Evolutionary conservation across 2,329 filamentous ascomycete genomes (phyloP), one percentile per base, ranked within the genome.

Genomic region (Teratosphaeria destructans): DNA sequence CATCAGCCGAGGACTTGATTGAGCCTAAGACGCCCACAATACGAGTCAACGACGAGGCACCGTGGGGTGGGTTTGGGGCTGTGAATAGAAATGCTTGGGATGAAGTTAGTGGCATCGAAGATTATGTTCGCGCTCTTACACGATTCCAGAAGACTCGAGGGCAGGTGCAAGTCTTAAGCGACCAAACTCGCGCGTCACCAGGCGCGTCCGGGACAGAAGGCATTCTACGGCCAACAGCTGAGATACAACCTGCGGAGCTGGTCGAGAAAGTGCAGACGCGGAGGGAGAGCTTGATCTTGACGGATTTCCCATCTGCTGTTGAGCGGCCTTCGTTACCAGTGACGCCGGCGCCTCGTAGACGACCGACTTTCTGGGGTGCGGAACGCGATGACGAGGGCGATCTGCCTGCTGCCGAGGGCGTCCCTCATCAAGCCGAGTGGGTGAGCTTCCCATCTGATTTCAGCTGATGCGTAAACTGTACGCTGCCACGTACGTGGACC

Each of bases 321-420:
- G 92, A 96, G 71, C 83, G 91, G 55, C 91, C 91, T 56, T 95
- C 90, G 72, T 80, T 96, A 60, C 91, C 93, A 5, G 92, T 96
- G 39, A 96, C 92, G 10, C 92, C 92, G 1, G 90, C 90, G 14
- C 90, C 91, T 16, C 81, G 93, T 67, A 82, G 83, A 63, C 81
- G 87, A 66, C 78, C 82, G 37, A 85, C 77, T 56, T 88, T 87
- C 72, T 90, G 85, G 86, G 85, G 82, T 57, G 77, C 78, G 29
- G 82, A 83, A 61, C 79, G 79, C 56, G 78, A 83, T 61, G 78
- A 78, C 43, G 75, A 78, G 63, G 81, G 80, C 63, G 78, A 81
- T 68, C 79, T 96, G 66, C 90, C 90, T 62, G 78, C 79, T 64
- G 91, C 92, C 56, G 84, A 89, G 72, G 92, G 90, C 57, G 91